Evolutionary conservation across 2,329 filamentous ascomycete genomes (phyloP).

Genomic region (Fusarium domesticum): DNA sequence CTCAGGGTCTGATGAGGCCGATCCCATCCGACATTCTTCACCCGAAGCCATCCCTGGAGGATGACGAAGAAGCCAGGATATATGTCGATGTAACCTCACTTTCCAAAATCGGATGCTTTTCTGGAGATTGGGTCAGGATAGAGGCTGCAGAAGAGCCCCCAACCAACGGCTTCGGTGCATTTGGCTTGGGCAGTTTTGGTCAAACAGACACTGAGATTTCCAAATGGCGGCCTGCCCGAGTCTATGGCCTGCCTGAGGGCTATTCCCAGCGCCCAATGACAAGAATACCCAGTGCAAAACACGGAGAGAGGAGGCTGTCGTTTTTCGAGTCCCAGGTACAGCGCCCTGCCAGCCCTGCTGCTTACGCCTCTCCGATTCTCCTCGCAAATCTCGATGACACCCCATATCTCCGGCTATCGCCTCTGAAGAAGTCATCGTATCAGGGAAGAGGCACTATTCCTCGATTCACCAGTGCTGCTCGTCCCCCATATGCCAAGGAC

Average conservation of each 20-base stretch:
- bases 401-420: constrained; percentile 73
- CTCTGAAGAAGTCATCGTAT: constrained; percentile 55
- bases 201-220: constrained; percentile 53
- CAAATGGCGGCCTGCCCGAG: constrained; percentile 78
- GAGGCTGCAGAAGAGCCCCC: constrained; percentile 74
- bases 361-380: constrained; percentile 80
- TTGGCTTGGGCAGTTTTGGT: constrained; percentile 63
- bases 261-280: constrained; percentile 61
- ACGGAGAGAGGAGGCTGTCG: constrained; percentile 52
- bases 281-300: constrained; percentile 55
- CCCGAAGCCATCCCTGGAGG: constrained; percentile 70
- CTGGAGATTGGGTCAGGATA: constrained; percentile 91
- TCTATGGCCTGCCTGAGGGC: constrained; percentile 83
- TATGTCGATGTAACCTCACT: constrained; percentile 87
- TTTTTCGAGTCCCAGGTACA: constrained; percentile 69
- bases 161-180: constrained; percentile 61
- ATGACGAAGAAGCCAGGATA: constrained; percentile 85
- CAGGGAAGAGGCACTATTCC: constrained; percentile 52
- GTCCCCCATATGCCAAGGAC: constrained; percentile 63
- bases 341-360: constrained; percentile 55
- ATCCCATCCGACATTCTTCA: constrained; percentile 79
- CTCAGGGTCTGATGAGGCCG: constrained; percentile 67
- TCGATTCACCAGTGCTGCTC: constrained; percentile 54
- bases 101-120: constrained; percentile 91
- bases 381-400: constrained; percentile 81